These are phyloP conservation scores for Penstemon eatonii DNA, from an alignment of 257 asterid genomes.

Conservation along the genomic window DNA sequence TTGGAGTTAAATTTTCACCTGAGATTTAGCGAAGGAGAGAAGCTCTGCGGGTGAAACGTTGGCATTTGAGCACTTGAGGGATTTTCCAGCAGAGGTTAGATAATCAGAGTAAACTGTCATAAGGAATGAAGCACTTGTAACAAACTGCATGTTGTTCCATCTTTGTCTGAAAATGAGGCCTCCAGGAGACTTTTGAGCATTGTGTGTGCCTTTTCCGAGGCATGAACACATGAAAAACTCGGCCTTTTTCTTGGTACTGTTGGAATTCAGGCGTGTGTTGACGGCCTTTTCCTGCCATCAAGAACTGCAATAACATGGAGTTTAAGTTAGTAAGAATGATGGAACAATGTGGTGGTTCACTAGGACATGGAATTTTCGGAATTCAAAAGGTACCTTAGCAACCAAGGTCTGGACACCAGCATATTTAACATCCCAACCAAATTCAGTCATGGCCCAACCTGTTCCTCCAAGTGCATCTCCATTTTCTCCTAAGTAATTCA, in stretches of 20 bases:
- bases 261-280: constrained; percentile 40
- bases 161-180: no score
- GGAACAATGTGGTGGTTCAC: background rate
- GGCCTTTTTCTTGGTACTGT: constrained; percentile 63
- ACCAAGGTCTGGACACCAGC: constrained; percentile 94
- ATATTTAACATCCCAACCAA: constrained; percentile 97
- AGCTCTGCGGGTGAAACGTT: constrained; percentile 55
- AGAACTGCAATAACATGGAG: constrained; percentile 37
- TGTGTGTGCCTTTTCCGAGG: constrained; percentile 63
- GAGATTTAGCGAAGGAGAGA: constrained; percentile 67
- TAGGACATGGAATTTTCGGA: background rate
- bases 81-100: constrained; percentile 55
- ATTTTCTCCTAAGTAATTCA: constrained; percentile 74
- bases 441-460: constrained; percentile 96
- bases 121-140: no score
- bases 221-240: constrained; percentile 80
- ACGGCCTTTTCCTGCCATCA: constrained; percentile 74
- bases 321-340: no score
- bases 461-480: constrained; percentile 93
- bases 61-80: constrained; percentile 53
- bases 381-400: constrained; percentile 55
- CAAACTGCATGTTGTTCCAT: no score
- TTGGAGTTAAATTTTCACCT: constrained; percentile 36
- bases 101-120: constrained; percentile 74
- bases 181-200: no score